These are phyloP conservation scores for Colletotrichum graminicola DNA, from an alignment of 2,329 filamentous ascomycete genomes.

Conservation along the genomic window DNA sequence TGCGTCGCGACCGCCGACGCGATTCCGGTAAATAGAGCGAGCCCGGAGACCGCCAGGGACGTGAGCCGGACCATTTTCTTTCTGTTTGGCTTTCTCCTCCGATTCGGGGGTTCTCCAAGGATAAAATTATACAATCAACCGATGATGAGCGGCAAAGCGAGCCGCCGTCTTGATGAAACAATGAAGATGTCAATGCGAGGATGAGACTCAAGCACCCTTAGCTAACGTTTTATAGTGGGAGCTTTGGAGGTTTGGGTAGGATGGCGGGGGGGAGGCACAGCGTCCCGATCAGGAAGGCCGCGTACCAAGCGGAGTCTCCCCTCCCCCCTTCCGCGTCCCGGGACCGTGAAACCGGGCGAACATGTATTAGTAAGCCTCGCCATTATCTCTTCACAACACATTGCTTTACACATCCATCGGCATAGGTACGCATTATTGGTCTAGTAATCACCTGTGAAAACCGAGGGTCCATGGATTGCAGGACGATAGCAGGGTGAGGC, in stretches of 20 bases:
- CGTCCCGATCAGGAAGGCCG: constrained; percentile 20
- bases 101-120: neutral
- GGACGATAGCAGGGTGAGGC: neutral
- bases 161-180: neutral
- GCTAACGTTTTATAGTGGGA: neutral
- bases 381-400: neutral
- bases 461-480: neutral
- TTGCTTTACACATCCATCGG: neutral
- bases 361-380: neutral
- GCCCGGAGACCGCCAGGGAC: constrained; percentile 15
- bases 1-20: constrained; percentile 18
- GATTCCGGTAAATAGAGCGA: constrained; percentile 21
- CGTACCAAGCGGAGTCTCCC: neutral
- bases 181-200: neutral
- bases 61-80: constrained; percentile 18
- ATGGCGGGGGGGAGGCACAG: neutral
- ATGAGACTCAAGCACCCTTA: neutral
- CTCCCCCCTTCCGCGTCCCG: neutral
- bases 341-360: neutral
- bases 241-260: neutral
- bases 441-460: neutral
- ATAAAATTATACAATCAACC: neutral
- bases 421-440: neutral
- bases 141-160: neutral
- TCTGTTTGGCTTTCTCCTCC: neutral